These are phyloP conservation scores for Harrya chromipes DNA, from an alignment of 768 basidiomycete genomes.

Conservation along the genomic window DNA sequence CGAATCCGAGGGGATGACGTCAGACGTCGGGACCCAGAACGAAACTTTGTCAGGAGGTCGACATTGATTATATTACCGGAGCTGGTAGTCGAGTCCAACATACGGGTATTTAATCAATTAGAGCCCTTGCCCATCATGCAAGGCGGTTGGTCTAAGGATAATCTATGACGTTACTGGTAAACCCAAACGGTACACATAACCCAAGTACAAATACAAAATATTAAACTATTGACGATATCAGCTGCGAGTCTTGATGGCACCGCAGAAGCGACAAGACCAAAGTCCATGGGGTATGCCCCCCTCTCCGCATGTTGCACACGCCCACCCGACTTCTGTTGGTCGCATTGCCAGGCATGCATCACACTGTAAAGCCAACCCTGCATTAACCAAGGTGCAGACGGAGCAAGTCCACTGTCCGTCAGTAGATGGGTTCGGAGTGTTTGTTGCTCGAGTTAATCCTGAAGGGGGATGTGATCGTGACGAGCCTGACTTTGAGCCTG, in stretches of 20 bases:
- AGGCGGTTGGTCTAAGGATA: no score
- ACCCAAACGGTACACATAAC: no score
- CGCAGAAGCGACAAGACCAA: constrained; percentile 78
- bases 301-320: constrained; percentile 63
- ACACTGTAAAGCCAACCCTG: constrained; percentile 47
- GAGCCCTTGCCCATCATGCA: no score
- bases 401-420: constrained; percentile 48
- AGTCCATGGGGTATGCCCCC: constrained; percentile 56
- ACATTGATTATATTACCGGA: no score
- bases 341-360: constrained; percentile 51
- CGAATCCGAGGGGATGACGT: no score
- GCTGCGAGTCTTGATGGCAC: constrained; percentile 52
- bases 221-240: constrained; percentile 1
- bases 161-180: no score
- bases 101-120: no score
- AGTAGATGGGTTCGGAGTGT: not conserved
- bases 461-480: not conserved
- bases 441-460: not conserved
- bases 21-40: no score
- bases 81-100: no score
- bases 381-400: constrained; percentile 68
- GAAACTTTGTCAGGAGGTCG: no score
- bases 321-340: constrained; percentile 53
- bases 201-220: not conserved
- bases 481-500: constrained; percentile 31